Evolutionary conservation across 495 filamentous ascomycete species (phyloP).

Genomic region (Neurospora sp.): DNA sequence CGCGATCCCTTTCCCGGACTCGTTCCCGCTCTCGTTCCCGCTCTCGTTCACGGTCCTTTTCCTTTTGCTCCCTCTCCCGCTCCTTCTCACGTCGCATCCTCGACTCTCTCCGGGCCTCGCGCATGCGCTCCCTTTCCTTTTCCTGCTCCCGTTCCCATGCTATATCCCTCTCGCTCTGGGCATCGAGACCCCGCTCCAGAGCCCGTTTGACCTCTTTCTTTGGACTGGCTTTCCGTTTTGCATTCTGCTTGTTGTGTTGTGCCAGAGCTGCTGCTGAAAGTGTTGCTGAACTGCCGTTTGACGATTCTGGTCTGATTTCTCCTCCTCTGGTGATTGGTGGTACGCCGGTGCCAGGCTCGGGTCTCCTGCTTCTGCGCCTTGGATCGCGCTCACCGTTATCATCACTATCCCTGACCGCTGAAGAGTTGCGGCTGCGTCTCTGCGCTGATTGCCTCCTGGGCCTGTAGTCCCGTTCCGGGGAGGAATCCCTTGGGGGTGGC

Average conservation of each 20-base stretch:
- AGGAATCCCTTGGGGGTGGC: neutral
- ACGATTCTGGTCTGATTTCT: conserved; percentile 10
- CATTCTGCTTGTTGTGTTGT: conserved; percentile 49
- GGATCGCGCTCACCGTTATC: neutral
- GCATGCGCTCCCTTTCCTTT: conserved; percentile 17
- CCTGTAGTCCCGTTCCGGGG: neutral
- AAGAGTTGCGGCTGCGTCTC: neutral
- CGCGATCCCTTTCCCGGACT: conserved; percentile 13
- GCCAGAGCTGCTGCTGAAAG: conserved; percentile 52
- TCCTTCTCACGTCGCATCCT: neutral
- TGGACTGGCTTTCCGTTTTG: conserved; percentile 12
- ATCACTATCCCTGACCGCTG: neutral
- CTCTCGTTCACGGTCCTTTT: conserved; percentile 21
- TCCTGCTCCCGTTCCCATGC: conserved; percentile 21
- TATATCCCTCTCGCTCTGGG: conserved; percentile 15
- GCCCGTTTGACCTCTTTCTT: neutral
- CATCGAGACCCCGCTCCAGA: neutral
- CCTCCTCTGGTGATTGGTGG: conserved; percentile 4
- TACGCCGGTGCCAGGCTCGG: conserved; percentile 18
- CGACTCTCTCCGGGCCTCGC: conserved; percentile 8
- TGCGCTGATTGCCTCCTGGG: neutral
- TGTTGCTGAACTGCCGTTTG: conserved; percentile 4
- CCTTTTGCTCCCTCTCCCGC: conserved; percentile 22
- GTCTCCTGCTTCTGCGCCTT: conserved; percentile 3
- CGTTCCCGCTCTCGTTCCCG: conserved; percentile 14